Conservation (phyloP, 257 asterid genomes). For the Solanum gracilifrons region DNA sequence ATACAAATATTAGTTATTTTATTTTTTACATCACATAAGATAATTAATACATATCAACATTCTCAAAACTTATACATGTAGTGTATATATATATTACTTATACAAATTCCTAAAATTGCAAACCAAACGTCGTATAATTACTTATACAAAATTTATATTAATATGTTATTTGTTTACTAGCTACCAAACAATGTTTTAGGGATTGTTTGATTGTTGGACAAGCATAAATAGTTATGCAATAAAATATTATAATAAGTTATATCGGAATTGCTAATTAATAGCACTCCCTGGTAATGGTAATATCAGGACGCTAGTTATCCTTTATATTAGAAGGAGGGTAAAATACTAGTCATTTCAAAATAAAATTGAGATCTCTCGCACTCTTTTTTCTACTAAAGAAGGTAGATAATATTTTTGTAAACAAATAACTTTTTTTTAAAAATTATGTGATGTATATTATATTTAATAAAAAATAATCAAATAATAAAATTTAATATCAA, state of each 20-base stretch:
- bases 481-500: neutral
- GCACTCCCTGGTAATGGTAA: neutral
- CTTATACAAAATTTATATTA: no score
- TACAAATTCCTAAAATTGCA: no score
- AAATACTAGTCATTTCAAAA: neutral
- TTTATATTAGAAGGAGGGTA: neutral
- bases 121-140: neutral
- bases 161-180: neutral
- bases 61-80: neutral
- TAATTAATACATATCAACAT: neutral
- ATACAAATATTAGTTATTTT: no score
- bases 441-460: neutral
- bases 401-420: neutral
- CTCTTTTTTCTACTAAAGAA: neutral
- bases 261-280: neutral
- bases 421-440: neutral
- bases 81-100: no score
- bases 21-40: neutral
- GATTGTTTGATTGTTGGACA: neutral
- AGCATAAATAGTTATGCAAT: neutral
- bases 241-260: neutral
- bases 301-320: neutral
- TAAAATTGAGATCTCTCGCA: neutral
- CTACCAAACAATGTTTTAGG: neutral
- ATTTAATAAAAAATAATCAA: neutral